Evolutionary conservation across 495 filamentous ascomycete species (phyloP), one percentile per base, ranked within the genome.

Genomic region (Penicillium cinerascens): DNA sequence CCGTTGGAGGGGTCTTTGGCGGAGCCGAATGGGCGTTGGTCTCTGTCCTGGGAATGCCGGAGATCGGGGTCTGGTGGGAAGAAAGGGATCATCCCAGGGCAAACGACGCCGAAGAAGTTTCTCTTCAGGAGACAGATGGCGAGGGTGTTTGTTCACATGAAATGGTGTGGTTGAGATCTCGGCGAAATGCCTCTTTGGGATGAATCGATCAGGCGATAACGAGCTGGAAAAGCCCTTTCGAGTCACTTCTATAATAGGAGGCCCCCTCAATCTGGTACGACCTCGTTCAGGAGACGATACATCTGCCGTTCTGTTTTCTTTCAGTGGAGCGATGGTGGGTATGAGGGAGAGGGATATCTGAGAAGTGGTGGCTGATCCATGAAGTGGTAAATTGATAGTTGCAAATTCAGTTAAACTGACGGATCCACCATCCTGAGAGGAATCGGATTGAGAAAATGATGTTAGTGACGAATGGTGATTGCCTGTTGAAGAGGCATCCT

Each of bases 11-110:
- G 67, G 66, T 21, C 58, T 55, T 45, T 60, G 59, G 17, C 47
- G 49, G 17, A 58, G 55, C n/a, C 40, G 44, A 22, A 51, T 54
- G 0, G 54, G 35, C 47, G 58, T 61, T 56, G 62, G 51, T 29
- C 49, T 64, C 25, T 55, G 64, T 33, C 59, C 55, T 6, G 66
- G 55, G 13, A 49, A 51, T n/a, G 48, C 64, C n/a, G 46, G 35
- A 26, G 42, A 29, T 39, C 47, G 62, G 41, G 56, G 49, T 11
- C 49, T 11, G 10, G 43, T 52, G 35, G 65, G 72, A 49, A 80
- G 77, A 59, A 95, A 93, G 0, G 87, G 83, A 54, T 93, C 87
- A 21, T 81, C 77, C 8, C 74, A 77, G 15, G 72, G 77, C 29
- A 74, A 72, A 26, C 77, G 76, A 44, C 77, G 72, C 4, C 87